Evolutionary conservation across 1,284 basidiomycete genomes (phyloP), one percentile per base, ranked within the genome.

Genomic region (Anthracocystis setariae): DNA sequence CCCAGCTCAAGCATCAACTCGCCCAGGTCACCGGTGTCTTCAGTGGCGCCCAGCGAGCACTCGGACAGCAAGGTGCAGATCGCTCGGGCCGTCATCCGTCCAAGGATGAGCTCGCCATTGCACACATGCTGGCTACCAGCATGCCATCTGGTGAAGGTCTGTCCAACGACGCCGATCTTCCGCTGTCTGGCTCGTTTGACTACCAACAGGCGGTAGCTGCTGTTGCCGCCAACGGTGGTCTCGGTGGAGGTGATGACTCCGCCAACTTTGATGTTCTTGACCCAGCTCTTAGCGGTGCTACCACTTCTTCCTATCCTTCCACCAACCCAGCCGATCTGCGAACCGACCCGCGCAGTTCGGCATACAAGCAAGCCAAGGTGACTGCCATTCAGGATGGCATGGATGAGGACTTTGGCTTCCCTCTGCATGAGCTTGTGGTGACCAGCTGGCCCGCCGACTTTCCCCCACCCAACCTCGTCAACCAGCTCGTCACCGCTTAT

Each of bases 371-470:
- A 45, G 69, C 69, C 37, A 72, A 67, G 54, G 63, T 72, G 39
- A 58, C 62, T 18, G 59, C 56, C 15, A 50, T 66, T 2, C 69
- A 67, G 44, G 69, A 66, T 20, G 59, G 54, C 32, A 66, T 72
- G 69, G 63, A 72, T 37, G 48, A 68, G 24, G 64, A 60, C 43
- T 47, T 59, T 46, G 44, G 57, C 50, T 50, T 57, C 3, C 71
- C 71, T 9, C 43, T 77, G 9, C 59, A 69, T 33, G 64, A 77
- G 53, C 67, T 78, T 45, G 67, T 76, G 53, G 59, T 74, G 35
- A 62, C 74, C 12, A 67, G 61, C 57, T 78, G 76, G 76, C 76
- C 76, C 18, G 48, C 68, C 13, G 76, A 78, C 44, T 76, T 78
- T 38, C 76, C 76, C 2, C 67, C 76, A 9, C 71, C 74, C 29